Evolutionary conservation across 176 grass and related monocot genomes (phyloP), one percentile per base, ranked within the genome.

Genomic region (Oryza meyeriana): DNA sequence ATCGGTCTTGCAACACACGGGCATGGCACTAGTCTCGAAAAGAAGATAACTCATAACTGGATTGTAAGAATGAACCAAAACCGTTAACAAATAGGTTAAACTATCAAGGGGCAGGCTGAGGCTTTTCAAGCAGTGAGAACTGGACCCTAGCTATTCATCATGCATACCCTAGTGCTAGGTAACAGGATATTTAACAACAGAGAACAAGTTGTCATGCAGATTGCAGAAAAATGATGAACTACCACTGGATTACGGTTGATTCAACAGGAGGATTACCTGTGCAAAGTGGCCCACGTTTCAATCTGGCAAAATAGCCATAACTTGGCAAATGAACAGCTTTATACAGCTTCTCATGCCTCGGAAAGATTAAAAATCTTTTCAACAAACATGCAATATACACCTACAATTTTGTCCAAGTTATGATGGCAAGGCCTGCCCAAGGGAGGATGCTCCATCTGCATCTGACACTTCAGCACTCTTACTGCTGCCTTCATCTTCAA

Each of bases 401-500:
- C 69, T 25, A n/a, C 6, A 65, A 64, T 48, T 9, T 29, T 61
- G 12, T 41, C 72, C 22, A 36, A 12, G 66, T 71, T 84, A 97
- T 6, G 87, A 84, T 9, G 91, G 66, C 72, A 87, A 83, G 26
- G 41, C 61, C 22, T 88, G 85, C 10, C 78, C 84, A 31, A 70
- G 74, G n/a, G 87, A 45, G 47, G 86, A 26, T 41, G 91, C 64
- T 33, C 48, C 75, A 72, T 84, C 85, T 38, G 41, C 87, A 55
- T 55, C 4, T 55, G 20, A 55, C 50, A 55, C 17, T 12, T 77
- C 84, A 45, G 57, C 59, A 83, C 76, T 84, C 80, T 79, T 86
- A 3, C 85, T 74, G 58, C 27, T 22, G 8, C 82, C 83, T 61
- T 89, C 84, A 69, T 85, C 86, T 50, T 86, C 65, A 71, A 98